Base-by-base conservation (phyloP, 495 filamentous ascomycete species). In the Jackrogersella multiformis region DNA sequence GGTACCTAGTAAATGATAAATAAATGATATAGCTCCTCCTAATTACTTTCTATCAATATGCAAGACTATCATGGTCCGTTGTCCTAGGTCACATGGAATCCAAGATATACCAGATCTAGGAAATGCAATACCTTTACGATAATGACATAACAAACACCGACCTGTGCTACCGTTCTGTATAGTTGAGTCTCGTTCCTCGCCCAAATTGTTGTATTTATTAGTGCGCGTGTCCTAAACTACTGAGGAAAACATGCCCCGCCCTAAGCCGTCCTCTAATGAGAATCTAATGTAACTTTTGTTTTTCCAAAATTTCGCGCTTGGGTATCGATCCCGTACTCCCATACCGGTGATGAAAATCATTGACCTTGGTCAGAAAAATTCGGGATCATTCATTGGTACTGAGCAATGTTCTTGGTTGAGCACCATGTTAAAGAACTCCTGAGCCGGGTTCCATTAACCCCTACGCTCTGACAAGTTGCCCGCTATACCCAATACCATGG, bases 401-500 rank as follows among this genome's bases (percentile, higher is more conserved):
- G 5, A 36, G 21, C 21, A 16, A 32, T 16, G 41, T 34, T 35
- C 21, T 20, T 15, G 18, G 2, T 49, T 46, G 21, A 15, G 24
- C 36, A 23, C 13, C 9, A 8, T 45, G 38, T 5, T 23, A 24
- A 16, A n/a, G 36, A 2, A 1, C 6, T 21, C 18, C 23, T 30
- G 4, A 39, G n/a, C 4, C 2, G n/a, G 38, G n/a, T 6, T 18
- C 10, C n/a, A 15, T 63, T 48, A 73, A 30, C 67, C 49, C 18
- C 73, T 61, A n/a, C 73, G 66, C 21, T 64, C 60, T 23, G 45
- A 55, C 21, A 74, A 45, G 0, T 52, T 58, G 0, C 73, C 73
- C 5, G 64, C 49, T 23, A 74, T 73, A 16, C 49, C 68, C 1
- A 75, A 26, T 4, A 76, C 70, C 54, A 79, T 71, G 53, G 75